Percentiles rank a stretch among this genome's conserved stretches.
Conservation (phyloP, 768 basidiomycete genomes). For the Mycena chlorophos region DNA sequence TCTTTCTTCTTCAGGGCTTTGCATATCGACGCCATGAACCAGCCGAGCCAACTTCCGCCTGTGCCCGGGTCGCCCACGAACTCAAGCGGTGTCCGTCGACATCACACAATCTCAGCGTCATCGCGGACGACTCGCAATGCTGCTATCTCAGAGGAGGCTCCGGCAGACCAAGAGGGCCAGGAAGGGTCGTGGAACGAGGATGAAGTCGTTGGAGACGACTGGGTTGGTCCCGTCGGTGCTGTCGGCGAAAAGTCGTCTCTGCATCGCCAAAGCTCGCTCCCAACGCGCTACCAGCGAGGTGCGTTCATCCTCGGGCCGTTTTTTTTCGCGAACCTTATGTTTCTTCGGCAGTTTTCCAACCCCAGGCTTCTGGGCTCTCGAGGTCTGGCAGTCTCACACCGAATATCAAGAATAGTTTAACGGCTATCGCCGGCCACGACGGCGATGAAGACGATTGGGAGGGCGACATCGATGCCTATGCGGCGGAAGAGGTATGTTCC, state of each 20-base stretch:
- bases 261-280: conserved; percentile 79
- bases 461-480: conserved; percentile 55
- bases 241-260: conserved; percentile 81
- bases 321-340: conserved; percentile 17
- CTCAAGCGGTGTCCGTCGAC: conserved; percentile 63
- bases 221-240: conserved; percentile 79
- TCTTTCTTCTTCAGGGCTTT: no score
- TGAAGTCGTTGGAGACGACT: conserved; percentile 75
- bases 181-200: conserved; percentile 69
- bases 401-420: conserved; percentile 77
- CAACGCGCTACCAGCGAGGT: conserved; percentile 80
- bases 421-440: conserved; percentile 83
- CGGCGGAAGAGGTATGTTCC: conserved; percentile 64
- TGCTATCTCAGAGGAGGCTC: conserved; percentile 69
- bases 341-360: conserved; percentile 49
- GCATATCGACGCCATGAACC: conserved; percentile 11
- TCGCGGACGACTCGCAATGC: conserved; percentile 62
- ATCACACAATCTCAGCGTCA: conserved; percentile 80
- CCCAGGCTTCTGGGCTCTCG: conserved; percentile 36
- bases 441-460: conserved; percentile 91
- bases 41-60: conserved; percentile 33
- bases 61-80: conserved; percentile 43
- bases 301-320: conserved; percentile 22
- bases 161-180: conserved; percentile 52
- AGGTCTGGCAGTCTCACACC: conserved; percentile 66